Evolutionary conservation across 805 yeast species (phyloP).

Genomic region (Starmerella bombi): DNA sequence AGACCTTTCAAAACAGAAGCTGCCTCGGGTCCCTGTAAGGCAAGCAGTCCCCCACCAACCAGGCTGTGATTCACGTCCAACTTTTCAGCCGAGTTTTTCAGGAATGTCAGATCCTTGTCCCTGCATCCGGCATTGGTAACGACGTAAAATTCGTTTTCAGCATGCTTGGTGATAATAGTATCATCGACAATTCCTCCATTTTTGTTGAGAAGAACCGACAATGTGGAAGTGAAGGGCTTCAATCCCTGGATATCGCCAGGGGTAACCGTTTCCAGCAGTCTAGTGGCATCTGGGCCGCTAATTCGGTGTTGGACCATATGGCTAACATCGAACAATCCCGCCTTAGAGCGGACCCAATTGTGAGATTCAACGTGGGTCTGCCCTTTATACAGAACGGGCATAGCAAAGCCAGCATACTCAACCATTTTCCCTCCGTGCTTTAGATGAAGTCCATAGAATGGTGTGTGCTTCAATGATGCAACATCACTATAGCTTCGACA

Average conservation of each 20-base stretch:
- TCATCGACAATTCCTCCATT: constrained; percentile 90
- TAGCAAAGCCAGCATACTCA: constrained; percentile 88
- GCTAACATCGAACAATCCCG: constrained; percentile 90
- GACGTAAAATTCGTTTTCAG: constrained; percentile 57
- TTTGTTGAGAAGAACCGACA: constrained; percentile 57
- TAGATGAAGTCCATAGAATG: constrained; percentile 68
- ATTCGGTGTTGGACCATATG: constrained; percentile 91
- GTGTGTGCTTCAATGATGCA: constrained; percentile 36
- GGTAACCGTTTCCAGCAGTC: constrained; percentile 65
- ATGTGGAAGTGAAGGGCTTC: constrained; percentile 46
- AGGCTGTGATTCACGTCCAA: constrained; percentile 29
- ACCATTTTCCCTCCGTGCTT: constrained; percentile 80
- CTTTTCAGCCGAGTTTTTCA: constrained; percentile 39
- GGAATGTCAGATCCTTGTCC: constrained; percentile 59
- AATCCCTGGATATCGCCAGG: constrained; percentile 67
- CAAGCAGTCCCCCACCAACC: constrained; percentile 65
- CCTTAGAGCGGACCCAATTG: constrained; percentile 77
- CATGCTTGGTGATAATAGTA: constrained; percentile 74
- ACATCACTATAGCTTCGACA: constrained; percentile 8
- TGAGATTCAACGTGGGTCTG: constrained; percentile 88
- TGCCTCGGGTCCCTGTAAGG: constrained; percentile 88
- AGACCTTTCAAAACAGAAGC: constrained; percentile 50
- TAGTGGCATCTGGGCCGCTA: constrained; percentile 51
- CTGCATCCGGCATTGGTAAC: constrained; percentile 96
- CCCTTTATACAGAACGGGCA: constrained; percentile 83